A percentile compares a stretch with the other conserved stretches of the same genome.
Evolutionary conservation across 805 yeast species (phyloP).

Genomic region (Brettanomyces nanus): DNA sequence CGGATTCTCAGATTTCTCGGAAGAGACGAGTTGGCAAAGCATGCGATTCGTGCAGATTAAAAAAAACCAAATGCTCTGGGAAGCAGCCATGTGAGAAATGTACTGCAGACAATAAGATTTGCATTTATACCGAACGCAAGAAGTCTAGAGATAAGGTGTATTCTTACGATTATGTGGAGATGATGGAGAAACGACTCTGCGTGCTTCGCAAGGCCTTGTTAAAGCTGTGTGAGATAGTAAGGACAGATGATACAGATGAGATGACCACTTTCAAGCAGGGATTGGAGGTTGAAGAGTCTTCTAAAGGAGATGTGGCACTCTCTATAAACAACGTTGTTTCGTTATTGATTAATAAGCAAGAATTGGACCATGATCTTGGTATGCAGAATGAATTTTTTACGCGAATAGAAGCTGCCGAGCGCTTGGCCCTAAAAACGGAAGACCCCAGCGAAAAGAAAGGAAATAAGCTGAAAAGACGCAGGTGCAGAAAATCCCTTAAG

Average conservation of each 20-base stretch:
- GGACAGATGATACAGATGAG: constrained; percentile 9
- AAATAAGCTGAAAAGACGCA: not conserved
- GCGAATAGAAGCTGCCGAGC: constrained; percentile 3
- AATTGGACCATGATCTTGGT: constrained; percentile 5
- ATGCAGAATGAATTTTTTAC: constrained; percentile 1
- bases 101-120: constrained; percentile 45
- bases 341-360: constrained; percentile 4
- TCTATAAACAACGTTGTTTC: constrained; percentile 4
- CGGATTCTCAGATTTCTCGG: too few relatives aligned
- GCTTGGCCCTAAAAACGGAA: not conserved
- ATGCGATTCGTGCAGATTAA: constrained; percentile 54
- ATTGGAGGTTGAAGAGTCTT: not conserved
- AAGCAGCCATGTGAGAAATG: constrained; percentile 53
- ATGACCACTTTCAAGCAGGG: not conserved
- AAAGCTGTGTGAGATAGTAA: constrained; percentile 27
- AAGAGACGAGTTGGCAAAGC: constrained; percentile 59
- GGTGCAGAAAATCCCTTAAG: not conserved
- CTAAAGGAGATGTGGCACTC: not conserved
- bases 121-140: constrained; percentile 50
- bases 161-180: constrained; percentile 54
- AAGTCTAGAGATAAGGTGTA: constrained; percentile 46
- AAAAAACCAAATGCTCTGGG: constrained; percentile 59
- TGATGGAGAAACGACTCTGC: constrained; percentile 49
- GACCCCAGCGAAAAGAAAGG: not conserved
- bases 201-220: constrained; percentile 44